Base-by-base conservation (phyloP, 2,329 filamentous ascomycete species). In the Zymoseptoria brevis region DNA sequence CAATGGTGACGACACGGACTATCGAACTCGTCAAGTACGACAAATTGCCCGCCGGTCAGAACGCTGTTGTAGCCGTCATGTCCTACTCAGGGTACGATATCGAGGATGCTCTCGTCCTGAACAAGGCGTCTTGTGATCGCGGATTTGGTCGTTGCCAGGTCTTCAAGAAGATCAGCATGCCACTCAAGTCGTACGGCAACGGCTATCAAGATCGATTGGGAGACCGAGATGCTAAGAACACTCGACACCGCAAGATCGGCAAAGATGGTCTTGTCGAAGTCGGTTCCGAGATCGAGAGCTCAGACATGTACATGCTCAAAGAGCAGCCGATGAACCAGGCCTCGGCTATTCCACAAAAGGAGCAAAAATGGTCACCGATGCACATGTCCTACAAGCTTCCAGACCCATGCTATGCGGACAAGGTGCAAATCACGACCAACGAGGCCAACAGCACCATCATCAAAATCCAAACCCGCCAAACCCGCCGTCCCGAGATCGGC, bases 31-130 rank as follows among this genome's bases (percentile, higher is more conserved):
- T 96, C 66, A 91, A 96, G 67, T 99, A 97, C 72, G 94, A 99
- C 75, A 96, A 96, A 72, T 85, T 99, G 13, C 94, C 94, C 0
- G 94, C 94, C 4, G 94, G 94, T 0, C 94, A 99, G 71, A 97
- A 96, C 62, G 95, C 94, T 4, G 96, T 90, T 1, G 94, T 99
- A 24, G 94, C 96, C 5, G 94, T 99, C 76, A 99, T 99, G 94
- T 97, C 92, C 54, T 99, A 94, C 76, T 97, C 93, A 9, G 94
- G 94, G 22, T 99, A 99, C 76, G 94, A 99, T 84, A 99, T 99
- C 67, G 94, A 99, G 79, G 94, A 99, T 80, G 94, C 94, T 8
- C 81, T 99, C 19, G 93, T 99, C 1, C 75, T 99, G 62, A 99
- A 99, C 79, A 97, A 96, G 77, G 92, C 91, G 8, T 96, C 92